Conservation (phyloP, 139 green algal genomes). For the Diplosphaera chodatii region DNA sequence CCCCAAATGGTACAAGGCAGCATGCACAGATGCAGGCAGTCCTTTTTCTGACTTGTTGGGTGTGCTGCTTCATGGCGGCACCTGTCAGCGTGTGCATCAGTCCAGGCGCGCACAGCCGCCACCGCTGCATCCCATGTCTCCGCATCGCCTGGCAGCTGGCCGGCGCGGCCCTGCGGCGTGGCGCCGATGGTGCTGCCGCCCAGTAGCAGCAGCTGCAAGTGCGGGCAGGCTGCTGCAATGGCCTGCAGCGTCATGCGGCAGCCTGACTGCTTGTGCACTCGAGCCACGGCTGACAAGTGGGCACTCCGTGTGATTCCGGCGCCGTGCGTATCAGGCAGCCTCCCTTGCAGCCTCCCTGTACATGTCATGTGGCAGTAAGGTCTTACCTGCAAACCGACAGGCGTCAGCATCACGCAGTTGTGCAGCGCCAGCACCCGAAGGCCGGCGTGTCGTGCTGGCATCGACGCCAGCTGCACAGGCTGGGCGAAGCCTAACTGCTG, state of each 20-base stretch:
- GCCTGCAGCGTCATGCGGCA: neutral
- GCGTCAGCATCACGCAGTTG: conserved; percentile 40
- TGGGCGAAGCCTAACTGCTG: too few relatives aligned
- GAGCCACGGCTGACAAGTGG: too few relatives aligned
- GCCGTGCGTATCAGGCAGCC: too few relatives aligned
- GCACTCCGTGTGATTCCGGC: too few relatives aligned
- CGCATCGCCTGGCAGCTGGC: neutral
- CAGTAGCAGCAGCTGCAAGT: conserved; percentile 49
- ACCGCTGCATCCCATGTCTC: neutral
- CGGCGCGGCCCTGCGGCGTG: too few relatives aligned
- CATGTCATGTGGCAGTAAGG: too few relatives aligned
- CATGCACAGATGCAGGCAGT: too few relatives aligned
- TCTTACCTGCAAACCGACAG: conserved; percentile 13
- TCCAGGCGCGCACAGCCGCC: neutral
- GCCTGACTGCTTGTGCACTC: too few relatives aligned
- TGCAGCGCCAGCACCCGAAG: conserved; percentile 45
- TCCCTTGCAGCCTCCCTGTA: too few relatives aligned
- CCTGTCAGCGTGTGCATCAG: neutral
- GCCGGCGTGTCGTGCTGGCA: neutral
- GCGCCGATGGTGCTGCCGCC: conserved; percentile 34
- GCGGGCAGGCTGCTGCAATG: conserved; percentile 37
- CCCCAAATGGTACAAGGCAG: too few relatives aligned
- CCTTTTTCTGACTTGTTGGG: too few relatives aligned
- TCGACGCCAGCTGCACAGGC: neutral
- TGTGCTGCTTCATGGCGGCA: too few relatives aligned